Evolutionary conservation across 148 eudicot species (phyloP), one percentile per base, ranked within the genome.

Genomic region (Silene latifolia): DNA sequence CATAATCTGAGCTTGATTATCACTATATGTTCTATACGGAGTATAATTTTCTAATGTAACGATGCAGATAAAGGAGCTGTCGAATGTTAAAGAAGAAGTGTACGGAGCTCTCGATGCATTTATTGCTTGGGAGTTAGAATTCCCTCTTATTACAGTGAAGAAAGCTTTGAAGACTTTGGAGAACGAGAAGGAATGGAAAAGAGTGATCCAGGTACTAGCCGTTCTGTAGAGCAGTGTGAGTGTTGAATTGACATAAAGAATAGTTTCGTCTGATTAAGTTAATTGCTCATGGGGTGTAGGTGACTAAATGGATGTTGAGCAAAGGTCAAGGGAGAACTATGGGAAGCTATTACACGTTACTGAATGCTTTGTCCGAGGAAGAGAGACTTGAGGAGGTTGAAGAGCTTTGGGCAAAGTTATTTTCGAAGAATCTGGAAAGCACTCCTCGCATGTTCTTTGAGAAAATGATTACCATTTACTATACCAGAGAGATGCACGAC

Each of bases 271-370:
- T 56, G 48, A 56, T 25, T 42, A 54, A 21, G 73, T 60, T 23
- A 53, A 32, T 63, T 23, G 46, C 70, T 23, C n/a, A 0, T 21
- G 51, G 44, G 32, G 57, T 76, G 11, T 63, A 93, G 98, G 85
- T 93, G 82, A 87, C 98, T 75, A 93, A 93, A 83, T 93, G 98
- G 98, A 93, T 93, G 98, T 74, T 93, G 80, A 93, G 97, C 89
- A 93, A 93, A 87, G 98, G 98, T 75, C 98, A 93, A 82, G 98
- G 98, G 29, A 87, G 85, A 80, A 93, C 98, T 75, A 88, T 93
- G 97, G 98, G 98, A 78, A 93, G 88, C 78, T 88, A 91, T 82
- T 89, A 76, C 74, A 80, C 80, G 13, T 83, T 93, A 80, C 82
- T 93, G 69, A 91, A 87, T 79, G 98, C 98, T 62, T 88, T 93